Evolutionary conservation across 345 rosid genomes (phyloP).

Genomic region (Melaleuca alternifolia): DNA sequence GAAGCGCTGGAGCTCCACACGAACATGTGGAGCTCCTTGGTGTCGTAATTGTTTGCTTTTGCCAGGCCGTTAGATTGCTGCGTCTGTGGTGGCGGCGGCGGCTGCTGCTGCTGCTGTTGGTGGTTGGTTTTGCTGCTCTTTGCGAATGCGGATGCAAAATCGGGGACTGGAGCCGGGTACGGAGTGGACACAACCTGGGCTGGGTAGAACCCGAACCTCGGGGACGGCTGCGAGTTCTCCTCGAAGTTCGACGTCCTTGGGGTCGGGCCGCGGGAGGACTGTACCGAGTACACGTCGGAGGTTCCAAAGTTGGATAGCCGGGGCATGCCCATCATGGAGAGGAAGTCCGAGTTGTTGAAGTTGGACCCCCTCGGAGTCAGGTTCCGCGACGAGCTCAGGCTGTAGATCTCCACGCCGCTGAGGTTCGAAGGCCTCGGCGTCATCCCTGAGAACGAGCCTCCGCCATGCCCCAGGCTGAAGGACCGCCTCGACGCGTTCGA

Average conservation of each 20-base stretch:
- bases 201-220: conserved; percentile 68
- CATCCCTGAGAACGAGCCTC: conserved; percentile 35
- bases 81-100: neutral
- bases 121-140: conserved; percentile 11
- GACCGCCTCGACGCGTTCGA: conserved; percentile 80
- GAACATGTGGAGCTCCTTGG: conserved; percentile 94
- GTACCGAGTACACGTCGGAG: conserved; percentile 72
- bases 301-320: conserved; percentile 77
- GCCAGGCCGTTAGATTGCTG: conserved; percentile 2
- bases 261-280: conserved; percentile 77
- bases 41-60: conserved; percentile 52
- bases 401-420: conserved; percentile 89
- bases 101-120: conserved; percentile 13
- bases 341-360: conserved; percentile 76
- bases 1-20: conserved; percentile 98
- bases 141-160: conserved; percentile 33
- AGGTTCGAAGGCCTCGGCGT: conserved; percentile 90
- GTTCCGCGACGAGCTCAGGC: conserved; percentile 66
- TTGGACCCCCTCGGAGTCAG: conserved; percentile 90
- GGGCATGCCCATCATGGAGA: conserved; percentile 78
- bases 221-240: conserved; percentile 52
- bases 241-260: conserved; percentile 82
- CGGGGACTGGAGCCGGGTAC: conserved; percentile 88
- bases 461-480: conserved; percentile 15
- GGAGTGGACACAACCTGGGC: conserved; percentile 48